Conservation (phyloP, 1,284 basidiomycete species). For the Earliella scabrosa region DNA sequence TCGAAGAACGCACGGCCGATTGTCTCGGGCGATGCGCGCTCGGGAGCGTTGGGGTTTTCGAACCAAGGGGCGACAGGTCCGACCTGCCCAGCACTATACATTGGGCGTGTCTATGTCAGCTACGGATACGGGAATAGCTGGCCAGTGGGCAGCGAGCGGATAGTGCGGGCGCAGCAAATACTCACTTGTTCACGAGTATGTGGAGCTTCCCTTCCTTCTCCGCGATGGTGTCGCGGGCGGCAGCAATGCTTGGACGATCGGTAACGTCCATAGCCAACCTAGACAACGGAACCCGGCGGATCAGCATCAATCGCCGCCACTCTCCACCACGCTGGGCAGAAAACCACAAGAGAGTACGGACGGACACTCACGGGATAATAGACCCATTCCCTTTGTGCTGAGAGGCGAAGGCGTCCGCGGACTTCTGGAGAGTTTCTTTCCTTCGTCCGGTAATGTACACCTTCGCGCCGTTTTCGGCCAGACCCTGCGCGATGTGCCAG, state of each 20-base stretch:
- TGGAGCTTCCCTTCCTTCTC: conserved; percentile 73
- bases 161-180: conserved; percentile 43
- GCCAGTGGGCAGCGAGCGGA: too few species aligned
- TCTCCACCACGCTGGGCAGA: background rate
- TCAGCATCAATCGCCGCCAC: conserved; percentile 4
- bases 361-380: conserved; percentile 57
- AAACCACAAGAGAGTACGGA: background rate
- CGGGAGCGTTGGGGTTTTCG: conserved; percentile 54
- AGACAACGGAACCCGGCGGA: conserved; percentile 2
- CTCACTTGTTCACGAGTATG: conserved; percentile 81
- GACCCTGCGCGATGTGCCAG: conserved; percentile 73
- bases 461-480: conserved; percentile 79
- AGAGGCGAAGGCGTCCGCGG: conserved; percentile 50
- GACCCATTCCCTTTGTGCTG: conserved; percentile 46
- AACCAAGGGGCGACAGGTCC: conserved; percentile 68
- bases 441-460: conserved; percentile 82
- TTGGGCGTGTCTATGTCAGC: conserved; percentile 4
- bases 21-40: conserved; percentile 63
- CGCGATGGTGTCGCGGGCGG: conserved; percentile 55
- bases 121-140: background rate
- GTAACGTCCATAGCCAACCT: conserved; percentile 76
- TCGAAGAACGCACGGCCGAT: conserved; percentile 69
- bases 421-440: conserved; percentile 62
- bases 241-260: conserved; percentile 65
- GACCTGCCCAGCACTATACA: conserved; percentile 66